These are phyloP conservation scores for Ogataea populi-albae DNA, from an alignment of 805 yeast species.

Conservation along the genomic window DNA sequence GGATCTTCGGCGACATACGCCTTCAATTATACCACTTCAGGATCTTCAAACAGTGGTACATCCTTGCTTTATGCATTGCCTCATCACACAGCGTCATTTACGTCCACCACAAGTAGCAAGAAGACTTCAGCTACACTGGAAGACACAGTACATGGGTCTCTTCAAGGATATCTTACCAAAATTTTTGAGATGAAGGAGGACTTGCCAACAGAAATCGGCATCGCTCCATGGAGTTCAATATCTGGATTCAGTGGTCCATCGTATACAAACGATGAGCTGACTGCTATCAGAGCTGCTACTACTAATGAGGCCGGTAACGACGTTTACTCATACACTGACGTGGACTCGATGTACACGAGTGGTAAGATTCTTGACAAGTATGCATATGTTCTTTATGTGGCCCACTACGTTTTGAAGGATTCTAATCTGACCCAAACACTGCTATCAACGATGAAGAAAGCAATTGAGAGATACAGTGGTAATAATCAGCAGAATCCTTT, in stretches of 20 bases:
- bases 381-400: slow-evolving; percentile 75
- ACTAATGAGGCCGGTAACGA: slow-evolving; percentile 39
- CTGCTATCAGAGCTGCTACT: slow-evolving; percentile 34
- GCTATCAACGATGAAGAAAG: slow-evolving; percentile 55
- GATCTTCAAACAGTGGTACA: slow-evolving; percentile 43
- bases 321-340: slow-evolving; percentile 41
- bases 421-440: slow-evolving; percentile 46
- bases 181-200: slow-evolving; percentile 40
- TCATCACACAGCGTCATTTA: slow-evolving; percentile 45
- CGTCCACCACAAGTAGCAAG: slow-evolving; percentile 24
- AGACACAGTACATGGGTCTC: slow-evolving; percentile 49
- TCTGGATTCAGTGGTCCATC: slow-evolving; percentile 27
- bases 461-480: slow-evolving; percentile 61
- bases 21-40: slow-evolving; percentile 42
- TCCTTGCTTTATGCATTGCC: slow-evolving; percentile 50
- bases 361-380: slow-evolving; percentile 89
- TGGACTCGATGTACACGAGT: slow-evolving; percentile 61
- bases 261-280: slow-evolving; percentile 19
- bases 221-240: slow-evolving; percentile 59
- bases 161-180: slow-evolving; percentile 44
- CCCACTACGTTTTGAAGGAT: slow-evolving; percentile 62
- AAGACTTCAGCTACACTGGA: slow-evolving; percentile 39
- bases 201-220: slow-evolving; percentile 40
- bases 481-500: slow-evolving; percentile 70
- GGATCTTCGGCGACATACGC: slow-evolving; percentile 39